These are phyloP conservation scores for Spathaspora boniae DNA, from an alignment of 805 yeast species.

Conservation along the genomic window DNA sequence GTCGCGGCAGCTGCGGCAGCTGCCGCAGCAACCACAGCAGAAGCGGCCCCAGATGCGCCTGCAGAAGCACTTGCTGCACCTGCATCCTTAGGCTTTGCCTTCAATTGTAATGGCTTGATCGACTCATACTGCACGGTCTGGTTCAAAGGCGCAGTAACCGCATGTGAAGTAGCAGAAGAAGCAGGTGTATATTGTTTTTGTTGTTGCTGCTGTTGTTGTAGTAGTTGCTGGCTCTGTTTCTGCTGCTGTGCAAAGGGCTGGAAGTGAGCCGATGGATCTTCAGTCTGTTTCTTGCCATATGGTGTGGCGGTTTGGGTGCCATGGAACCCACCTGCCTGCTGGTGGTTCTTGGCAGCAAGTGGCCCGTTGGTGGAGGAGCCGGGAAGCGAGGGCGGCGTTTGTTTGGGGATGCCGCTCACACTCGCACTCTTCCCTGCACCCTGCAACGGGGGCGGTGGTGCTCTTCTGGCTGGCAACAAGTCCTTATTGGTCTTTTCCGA, in stretches of 20 bases:
- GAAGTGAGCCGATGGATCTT: constrained; percentile 13
- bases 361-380: constrained; percentile 3
- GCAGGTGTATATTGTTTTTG: constrained; percentile 2
- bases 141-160: constrained; percentile 13
- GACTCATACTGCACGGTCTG: constrained; percentile 7
- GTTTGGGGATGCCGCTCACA: constrained; percentile 25
- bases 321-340: background rate
- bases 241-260: constrained; percentile 11
- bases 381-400: constrained; percentile 30
- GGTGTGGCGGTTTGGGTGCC: constrained; percentile 1
- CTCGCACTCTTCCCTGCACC: constrained; percentile 16
- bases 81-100: too few species aligned
- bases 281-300: constrained; percentile 18
- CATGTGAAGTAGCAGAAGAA: constrained; percentile 8
- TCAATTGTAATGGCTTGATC: constrained; percentile 25
- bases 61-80: constrained; percentile 6
- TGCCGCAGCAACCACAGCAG: constrained; percentile 2
- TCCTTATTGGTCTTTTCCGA: constrained; percentile 12
- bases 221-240: constrained; percentile 19
- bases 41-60: constrained; percentile 4
- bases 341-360: background rate
- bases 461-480: constrained; percentile 48
- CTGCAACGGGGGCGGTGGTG: constrained; percentile 52
- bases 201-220: constrained; percentile 10
- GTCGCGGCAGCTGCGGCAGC: constrained; percentile 4